A percentile compares a stretch with the other conserved stretches of the same genome.
Conservation (phyloP, 306 rosid species). For the Boehmeria nivea region DNA sequence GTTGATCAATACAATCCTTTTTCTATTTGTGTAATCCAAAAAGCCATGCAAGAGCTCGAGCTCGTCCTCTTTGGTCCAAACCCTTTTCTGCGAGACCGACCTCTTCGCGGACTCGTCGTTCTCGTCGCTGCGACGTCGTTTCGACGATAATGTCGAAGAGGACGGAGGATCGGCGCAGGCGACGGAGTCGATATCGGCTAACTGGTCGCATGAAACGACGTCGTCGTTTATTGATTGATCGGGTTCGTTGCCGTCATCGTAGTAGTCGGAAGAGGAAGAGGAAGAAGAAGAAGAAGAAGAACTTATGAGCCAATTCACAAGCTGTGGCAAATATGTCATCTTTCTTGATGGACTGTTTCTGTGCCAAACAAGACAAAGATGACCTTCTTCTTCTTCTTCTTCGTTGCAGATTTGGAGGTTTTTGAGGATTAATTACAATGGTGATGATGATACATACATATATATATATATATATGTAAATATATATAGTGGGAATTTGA, state of each 20-base stretch:
- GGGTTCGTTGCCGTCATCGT: not conserved
- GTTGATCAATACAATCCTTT: too few species aligned
- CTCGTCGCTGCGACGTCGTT: constrained; percentile 40
- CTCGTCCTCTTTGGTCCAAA: constrained; percentile 82
- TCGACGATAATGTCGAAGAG: constrained; percentile 14
- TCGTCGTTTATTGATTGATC: not conserved
- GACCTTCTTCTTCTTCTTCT: not conserved
- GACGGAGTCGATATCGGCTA: constrained; percentile 20
- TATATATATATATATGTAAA: too few species aligned
- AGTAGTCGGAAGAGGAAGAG: not conserved
- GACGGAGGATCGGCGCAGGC: constrained; percentile 12
- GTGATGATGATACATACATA: too few species aligned
- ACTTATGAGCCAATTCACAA: constrained; percentile 25
- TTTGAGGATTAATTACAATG: too few species aligned
- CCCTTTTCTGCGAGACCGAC: constrained; percentile 20
- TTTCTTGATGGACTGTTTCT: not conserved
- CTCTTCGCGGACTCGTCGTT: not conserved
- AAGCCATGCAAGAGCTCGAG: constrained; percentile 63
- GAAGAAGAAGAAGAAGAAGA: constrained; percentile 27
- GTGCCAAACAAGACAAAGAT: not conserved
- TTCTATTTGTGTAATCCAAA: constrained; percentile 35
- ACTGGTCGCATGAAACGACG: constrained; percentile 2
- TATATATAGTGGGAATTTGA: not conserved
- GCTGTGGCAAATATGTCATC: constrained; percentile 24
- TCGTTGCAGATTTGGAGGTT: not conserved